Percentiles rank a stretch among this genome's conserved stretches.
Evolutionary conservation across 768 basidiomycete genomes (phyloP).

Genomic region (Butyriboletus loyo): DNA sequence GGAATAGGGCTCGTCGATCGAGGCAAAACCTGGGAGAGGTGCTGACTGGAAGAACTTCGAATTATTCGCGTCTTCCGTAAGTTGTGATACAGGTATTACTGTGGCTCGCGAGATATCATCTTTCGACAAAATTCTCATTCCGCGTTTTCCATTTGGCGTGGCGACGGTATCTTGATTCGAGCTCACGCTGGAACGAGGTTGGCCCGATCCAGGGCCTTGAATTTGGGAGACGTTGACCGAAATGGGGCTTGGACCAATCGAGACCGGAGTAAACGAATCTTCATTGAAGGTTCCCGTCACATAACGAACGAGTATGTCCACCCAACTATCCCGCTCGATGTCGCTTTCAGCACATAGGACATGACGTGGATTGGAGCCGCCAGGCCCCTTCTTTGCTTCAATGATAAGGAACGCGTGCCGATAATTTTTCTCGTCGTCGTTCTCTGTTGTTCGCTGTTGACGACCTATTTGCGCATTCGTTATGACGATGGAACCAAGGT

Average conservation of each 20-base stretch:
- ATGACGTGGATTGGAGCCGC: slow-evolving; percentile 72
- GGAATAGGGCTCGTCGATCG: slow-evolving; percentile 32
- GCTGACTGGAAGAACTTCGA: slow-evolving; percentile 58
- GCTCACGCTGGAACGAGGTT: slow-evolving; percentile 57
- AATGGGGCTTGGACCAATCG: slow-evolving; percentile 32
- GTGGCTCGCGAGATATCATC: slow-evolving; percentile 59
- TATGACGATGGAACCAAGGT: slow-evolving; percentile 86
- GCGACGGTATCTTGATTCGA: slow-evolving; percentile 33
- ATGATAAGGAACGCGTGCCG: slow-evolving; percentile 97
- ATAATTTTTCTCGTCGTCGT: slow-evolving; percentile 89
- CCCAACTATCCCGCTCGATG: slow-evolving; percentile 90
- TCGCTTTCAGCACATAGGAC: slow-evolving; percentile 98
- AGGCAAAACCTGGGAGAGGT: slow-evolving; percentile 24
- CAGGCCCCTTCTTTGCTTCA: slow-evolving; percentile 74
- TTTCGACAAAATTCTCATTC: slow-evolving; percentile 46
- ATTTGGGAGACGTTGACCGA: slow-evolving; percentile 23
- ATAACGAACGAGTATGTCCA: slow-evolving; percentile 87
- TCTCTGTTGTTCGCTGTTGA: slow-evolving; percentile 65
- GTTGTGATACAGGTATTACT: slow-evolving; percentile 55
- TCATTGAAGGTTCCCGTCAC: slow-evolving; percentile 80
- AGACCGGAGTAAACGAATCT: slow-evolving; percentile 48
- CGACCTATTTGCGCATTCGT: slow-evolving; percentile 96
- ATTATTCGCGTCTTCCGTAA: slow-evolving; percentile 52
- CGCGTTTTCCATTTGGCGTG: slow-evolving; percentile 30
- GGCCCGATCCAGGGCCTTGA: slow-evolving; percentile 32